These are phyloP conservation scores for Neocucurbitaria cava DNA, from an alignment of 2,329 filamentous ascomycete genomes.

Conservation along the genomic window DNA sequence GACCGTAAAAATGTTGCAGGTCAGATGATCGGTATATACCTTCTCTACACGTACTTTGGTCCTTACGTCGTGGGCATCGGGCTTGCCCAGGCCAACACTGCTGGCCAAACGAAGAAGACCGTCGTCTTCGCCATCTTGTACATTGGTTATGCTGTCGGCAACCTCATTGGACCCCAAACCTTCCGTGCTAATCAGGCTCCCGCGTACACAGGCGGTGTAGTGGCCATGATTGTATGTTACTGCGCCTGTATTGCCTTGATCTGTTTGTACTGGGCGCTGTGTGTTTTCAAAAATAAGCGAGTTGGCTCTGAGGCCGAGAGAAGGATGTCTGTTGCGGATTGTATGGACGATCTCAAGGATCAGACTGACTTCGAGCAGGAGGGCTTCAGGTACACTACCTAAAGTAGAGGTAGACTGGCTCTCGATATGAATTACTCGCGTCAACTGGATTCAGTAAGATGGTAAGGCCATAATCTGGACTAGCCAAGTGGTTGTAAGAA, in stretches of 20 bases:
- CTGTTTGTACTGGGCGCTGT: not conserved
- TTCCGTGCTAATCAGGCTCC: conserved; percentile 45
- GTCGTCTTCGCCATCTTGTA: conserved; percentile 58
- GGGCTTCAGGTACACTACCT: conserved; percentile 17
- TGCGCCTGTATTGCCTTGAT: conserved; percentile 49
- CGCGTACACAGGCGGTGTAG: conserved; percentile 52
- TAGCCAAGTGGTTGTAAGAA: too few relatives aligned
- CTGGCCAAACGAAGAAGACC: conserved; percentile 53
- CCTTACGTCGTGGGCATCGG: not conserved
- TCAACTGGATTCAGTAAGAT: too few relatives aligned
- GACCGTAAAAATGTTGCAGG: not conserved
- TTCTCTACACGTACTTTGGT: conserved; percentile 46
- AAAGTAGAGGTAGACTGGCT: not conserved
- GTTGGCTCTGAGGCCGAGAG: not conserved
- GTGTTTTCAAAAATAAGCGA: not conserved
- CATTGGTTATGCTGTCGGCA: conserved; percentile 49
- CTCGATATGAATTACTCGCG: too few relatives aligned
- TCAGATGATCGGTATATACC: conserved; percentile 49
- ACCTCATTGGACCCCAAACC: conserved; percentile 50
- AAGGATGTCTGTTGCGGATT: not conserved
- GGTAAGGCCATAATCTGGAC: too few relatives aligned
- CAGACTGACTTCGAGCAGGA: conserved; percentile 19
- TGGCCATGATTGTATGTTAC: conserved; percentile 30
- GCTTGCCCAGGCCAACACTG: conserved; percentile 45
- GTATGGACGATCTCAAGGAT: conserved; percentile 13